Evolutionary conservation across 352 stramenopile genomes (phyloP), one percentile per base, ranked within the genome.

Genomic region (Paralagenidium karlingii): DNA sequence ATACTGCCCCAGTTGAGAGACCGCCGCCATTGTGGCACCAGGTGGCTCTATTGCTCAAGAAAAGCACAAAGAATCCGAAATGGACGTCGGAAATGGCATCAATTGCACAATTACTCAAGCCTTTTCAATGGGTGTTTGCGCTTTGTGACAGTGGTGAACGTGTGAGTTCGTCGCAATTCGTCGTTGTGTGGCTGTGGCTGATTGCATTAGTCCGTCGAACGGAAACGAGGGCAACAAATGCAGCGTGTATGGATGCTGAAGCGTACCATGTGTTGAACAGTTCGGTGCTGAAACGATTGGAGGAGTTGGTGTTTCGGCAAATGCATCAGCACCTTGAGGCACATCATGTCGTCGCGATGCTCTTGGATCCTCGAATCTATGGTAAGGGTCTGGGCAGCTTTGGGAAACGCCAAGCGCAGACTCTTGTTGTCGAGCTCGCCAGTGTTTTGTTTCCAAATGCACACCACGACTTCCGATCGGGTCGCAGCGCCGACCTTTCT

Each of bases 161-260:
- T n/a, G 48, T 62, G 44, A 60, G 47, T 22, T 53, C 65, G 10
- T 62, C 49, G n/a, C 53, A 76, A 38, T 63, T 57, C 29, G 15
- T 76, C 22, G 25, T 76, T 10, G 43, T 68, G 13, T 79, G 62
- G 65, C 38, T 76, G 25, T 76, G 62, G 62, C 28, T 68, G 24
- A 25, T 76, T 3, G 38, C 53, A 3, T 30, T 57, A 0, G 43
- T 63, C 8, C 30, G 7, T 8, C 38, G 53, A 18, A 24, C 21
- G 2, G 49, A 36, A 1, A 6, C 27, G 5, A n/a, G n/a, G n/a
- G n/a, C n/a, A n/a, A n/a, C n/a, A n/a, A n/a, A n/a, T n/a, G n/a
- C n/a, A n/a, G n/a, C n/a, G n/a, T 40, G 55, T 8, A 12, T 70
- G 5, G 15, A 26, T 2, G 1, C 11, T 0, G 33, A 37, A 9